phyloP scores from a whole-genome alignment of 1,284 basidiomycete species.

The Boletus semigastroideus region DNA sequence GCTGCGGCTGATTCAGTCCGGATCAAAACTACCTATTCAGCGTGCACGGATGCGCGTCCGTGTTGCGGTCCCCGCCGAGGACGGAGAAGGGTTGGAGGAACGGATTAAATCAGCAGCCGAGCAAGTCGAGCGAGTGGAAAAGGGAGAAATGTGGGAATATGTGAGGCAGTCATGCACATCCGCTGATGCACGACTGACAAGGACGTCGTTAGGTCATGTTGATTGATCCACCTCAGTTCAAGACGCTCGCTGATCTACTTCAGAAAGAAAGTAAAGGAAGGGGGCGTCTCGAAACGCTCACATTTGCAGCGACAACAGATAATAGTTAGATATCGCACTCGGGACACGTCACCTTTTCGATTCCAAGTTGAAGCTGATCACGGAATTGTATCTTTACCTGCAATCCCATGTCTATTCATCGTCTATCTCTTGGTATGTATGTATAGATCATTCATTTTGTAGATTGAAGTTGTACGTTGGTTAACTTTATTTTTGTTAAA shows the following conservation, averaged over 20 bases:
- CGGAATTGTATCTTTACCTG: not conserved
- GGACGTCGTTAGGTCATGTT: conserved; percentile 64
- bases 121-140: conserved; percentile 84
- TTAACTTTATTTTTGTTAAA: not conserved
- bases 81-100: conserved; percentile 73
- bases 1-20: conserved; percentile 80
- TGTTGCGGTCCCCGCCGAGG: conserved; percentile 74
- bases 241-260: conserved; percentile 85
- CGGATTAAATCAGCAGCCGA: conserved; percentile 75
- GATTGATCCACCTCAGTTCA: conserved; percentile 93
- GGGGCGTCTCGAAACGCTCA: conserved; percentile 81
- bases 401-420: not conserved
- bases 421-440: not conserved
- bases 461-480: not conserved
- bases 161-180: conserved; percentile 48
- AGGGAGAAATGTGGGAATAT: conserved; percentile 83
- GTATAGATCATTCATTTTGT: not conserved
- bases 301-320: conserved; percentile 64
- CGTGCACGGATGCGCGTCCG: conserved; percentile 91
- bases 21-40: conserved; percentile 86
- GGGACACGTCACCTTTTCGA: not conserved
- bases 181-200: conserved; percentile 4
- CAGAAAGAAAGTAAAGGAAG: conserved; percentile 88
- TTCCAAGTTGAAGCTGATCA: not conserved
- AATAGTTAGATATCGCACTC: conserved; percentile 10